A percentile compares a stretch with the other conserved stretches of the same genome.
These are phyloP conservation scores for Apiospora aurea DNA, from an alignment of 2,329 filamentous ascomycete genomes.

Conservation along the genomic window DNA sequence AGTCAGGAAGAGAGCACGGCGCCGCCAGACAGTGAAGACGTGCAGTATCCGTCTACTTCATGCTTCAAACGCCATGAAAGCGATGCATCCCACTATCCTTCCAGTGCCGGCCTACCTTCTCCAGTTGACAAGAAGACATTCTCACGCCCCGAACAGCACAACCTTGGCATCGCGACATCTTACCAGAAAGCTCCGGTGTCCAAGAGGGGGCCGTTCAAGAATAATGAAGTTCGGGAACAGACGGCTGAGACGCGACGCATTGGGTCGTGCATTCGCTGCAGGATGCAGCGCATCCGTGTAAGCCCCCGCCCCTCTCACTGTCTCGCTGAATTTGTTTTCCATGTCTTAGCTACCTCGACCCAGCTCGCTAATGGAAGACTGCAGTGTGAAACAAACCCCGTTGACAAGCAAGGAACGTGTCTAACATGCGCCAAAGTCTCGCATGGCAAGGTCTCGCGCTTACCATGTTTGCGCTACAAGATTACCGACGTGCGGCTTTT, in stretches of 20 bases:
- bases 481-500: conserved; percentile 65
- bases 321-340: not conserved
- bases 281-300: conserved; percentile 68
- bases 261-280: conserved; percentile 66
- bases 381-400: conserved; percentile 60
- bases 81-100: conserved; percentile 32
- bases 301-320: conserved; percentile 40
- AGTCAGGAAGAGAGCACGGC: not conserved
- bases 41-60: not conserved
- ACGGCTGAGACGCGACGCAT: conserved; percentile 65
- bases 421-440: conserved; percentile 60
- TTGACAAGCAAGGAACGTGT: conserved; percentile 56
- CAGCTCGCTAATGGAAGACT: not conserved
- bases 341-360: not conserved
- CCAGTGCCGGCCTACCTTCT: conserved; percentile 27
- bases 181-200: conserved; percentile 47
- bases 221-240: conserved; percentile 56
- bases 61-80: conserved; percentile 6
- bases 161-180: conserved; percentile 38
- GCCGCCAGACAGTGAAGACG: not conserved
- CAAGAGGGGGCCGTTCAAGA: conserved; percentile 62
- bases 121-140: conserved; percentile 32
- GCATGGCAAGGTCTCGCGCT: conserved; percentile 57
- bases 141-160: conserved; percentile 28
- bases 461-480: conserved; percentile 67